A percentile compares a stretch with the other conserved stretches of the same genome.
Conservation (phyloP, 352 stramenopile species). For the Phytophthora pseudosyringae region DNA sequence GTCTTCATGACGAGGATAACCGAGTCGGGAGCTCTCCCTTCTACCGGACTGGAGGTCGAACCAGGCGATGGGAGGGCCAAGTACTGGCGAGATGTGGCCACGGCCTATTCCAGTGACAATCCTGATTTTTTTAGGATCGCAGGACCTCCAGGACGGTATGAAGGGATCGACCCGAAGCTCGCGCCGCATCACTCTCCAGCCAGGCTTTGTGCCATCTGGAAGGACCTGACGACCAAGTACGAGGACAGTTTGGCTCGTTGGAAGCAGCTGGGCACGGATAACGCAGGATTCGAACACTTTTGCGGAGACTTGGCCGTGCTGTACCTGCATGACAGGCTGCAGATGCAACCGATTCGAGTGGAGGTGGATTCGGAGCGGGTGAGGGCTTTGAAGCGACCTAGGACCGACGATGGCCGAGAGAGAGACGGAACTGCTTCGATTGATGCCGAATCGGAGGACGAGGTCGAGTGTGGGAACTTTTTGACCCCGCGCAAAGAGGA, state of each 20-base stretch:
- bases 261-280: slow-evolving; percentile 22
- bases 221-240: slow-evolving; percentile 9
- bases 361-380: slow-evolving; percentile 1
- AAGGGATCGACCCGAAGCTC: slow-evolving; percentile 15
- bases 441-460: not conserved
- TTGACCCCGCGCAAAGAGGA: slow-evolving; percentile 5
- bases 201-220: slow-evolving; percentile 21
- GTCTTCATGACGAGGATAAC: slow-evolving; percentile 12
- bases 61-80: slow-evolving; percentile 6
- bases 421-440: not conserved
- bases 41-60: slow-evolving; percentile 10
- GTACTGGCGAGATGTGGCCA: slow-evolving; percentile 27
- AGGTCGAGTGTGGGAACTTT: slow-evolving; percentile 11
- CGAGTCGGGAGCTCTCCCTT: slow-evolving; percentile 20
- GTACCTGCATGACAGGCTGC: slow-evolving; percentile 20
- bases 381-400: slow-evolving; percentile 9
- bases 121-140: slow-evolving; percentile 11
- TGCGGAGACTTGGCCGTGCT: slow-evolving; percentile 20
- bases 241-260: slow-evolving; percentile 20
- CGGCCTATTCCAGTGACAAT: slow-evolving; percentile 4
- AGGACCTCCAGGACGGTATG: slow-evolving; percentile 20
- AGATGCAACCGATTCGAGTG: slow-evolving; percentile 17
- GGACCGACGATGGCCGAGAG: not conserved
- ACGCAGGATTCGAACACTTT: slow-evolving; percentile 13
- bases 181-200: slow-evolving; percentile 11